Evolutionary conservation across 768 basidiomycete species (phyloP).

Genomic region (Pleurotus djamor): DNA sequence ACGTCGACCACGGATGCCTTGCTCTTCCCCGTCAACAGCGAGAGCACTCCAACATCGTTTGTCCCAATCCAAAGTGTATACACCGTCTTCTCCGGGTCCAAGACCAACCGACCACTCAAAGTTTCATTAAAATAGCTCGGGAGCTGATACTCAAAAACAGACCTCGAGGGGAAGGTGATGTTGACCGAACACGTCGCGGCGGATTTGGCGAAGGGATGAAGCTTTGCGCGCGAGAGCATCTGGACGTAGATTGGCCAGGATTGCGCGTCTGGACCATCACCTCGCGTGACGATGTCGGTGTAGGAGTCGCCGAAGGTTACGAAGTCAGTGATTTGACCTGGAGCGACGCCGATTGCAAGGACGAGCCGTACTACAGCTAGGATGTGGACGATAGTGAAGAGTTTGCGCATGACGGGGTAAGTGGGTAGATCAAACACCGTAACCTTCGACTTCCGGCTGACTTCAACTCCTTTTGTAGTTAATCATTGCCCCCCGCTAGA

Average conservation of each 20-base stretch:
- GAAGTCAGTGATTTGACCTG: slow-evolving; percentile 52
- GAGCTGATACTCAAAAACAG: slow-evolving; percentile 56
- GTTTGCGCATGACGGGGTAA: too few relatives aligned
- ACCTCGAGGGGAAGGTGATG: slow-evolving; percentile 55
- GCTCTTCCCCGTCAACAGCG: slow-evolving; percentile 52
- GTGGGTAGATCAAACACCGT: too few relatives aligned
- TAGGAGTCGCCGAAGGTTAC: slow-evolving; percentile 72
- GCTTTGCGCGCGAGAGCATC: slow-evolving; percentile 47
- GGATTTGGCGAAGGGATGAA: slow-evolving; percentile 57
- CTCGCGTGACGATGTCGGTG: slow-evolving; percentile 45
- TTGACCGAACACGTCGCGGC: slow-evolving; percentile 69
- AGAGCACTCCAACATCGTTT: slow-evolving; percentile 56
- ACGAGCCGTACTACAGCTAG: neutral
- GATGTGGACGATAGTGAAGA: too few relatives aligned
- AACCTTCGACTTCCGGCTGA: too few relatives aligned
- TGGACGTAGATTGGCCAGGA: slow-evolving; percentile 65
- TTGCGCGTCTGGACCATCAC: slow-evolving; percentile 33
- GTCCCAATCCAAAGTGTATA: slow-evolving; percentile 72
- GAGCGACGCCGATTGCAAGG: neutral
- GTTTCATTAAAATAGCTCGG: slow-evolving; percentile 47
- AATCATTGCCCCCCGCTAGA: too few relatives aligned
- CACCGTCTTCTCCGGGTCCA: slow-evolving; percentile 44
- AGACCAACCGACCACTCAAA: slow-evolving; percentile 34
- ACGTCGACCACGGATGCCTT: slow-evolving; percentile 57
- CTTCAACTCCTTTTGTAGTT: too few relatives aligned